phyloP scores from a whole-genome alignment of 2,329 filamentous ascomycete genomes.

The Sporothrix pallida region DNA sequence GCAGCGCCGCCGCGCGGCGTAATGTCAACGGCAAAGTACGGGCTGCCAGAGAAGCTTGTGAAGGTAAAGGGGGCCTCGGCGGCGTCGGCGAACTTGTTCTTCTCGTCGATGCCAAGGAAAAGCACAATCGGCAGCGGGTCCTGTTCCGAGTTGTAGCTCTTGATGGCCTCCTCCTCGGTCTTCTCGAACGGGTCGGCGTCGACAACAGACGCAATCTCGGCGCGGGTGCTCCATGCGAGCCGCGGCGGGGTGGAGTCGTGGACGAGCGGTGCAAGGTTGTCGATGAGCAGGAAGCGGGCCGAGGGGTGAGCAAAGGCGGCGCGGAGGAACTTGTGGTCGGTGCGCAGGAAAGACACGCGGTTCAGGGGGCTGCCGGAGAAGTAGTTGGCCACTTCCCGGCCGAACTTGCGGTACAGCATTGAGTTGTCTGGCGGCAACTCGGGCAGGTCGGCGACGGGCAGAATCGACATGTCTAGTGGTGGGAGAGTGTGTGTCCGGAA shows the following conservation, averaged over 20 bases:
- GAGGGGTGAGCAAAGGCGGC: constrained; percentile 69
- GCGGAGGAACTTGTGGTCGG: constrained; percentile 72
- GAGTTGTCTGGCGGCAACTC: constrained; percentile 59
- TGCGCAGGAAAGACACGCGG: constrained; percentile 77
- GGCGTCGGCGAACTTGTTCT: constrained; percentile 38
- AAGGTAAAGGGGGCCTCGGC: constrained; percentile 58
- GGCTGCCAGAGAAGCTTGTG: constrained; percentile 75
- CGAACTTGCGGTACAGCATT: constrained; percentile 78
- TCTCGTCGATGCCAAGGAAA: constrained; percentile 84
- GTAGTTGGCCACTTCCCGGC: constrained; percentile 82
- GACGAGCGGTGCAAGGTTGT: constrained; percentile 77
- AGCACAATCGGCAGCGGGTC: constrained; percentile 72
- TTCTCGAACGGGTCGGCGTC: constrained; percentile 72
- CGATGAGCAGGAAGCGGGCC: constrained; percentile 77
- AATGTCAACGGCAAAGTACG: constrained; percentile 89
- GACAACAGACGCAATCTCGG: constrained; percentile 73
- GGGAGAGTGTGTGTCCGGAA: not conserved
- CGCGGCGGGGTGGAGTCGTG: constrained; percentile 47
- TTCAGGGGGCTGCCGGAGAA: constrained; percentile 80
- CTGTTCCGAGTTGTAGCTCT: constrained; percentile 71
- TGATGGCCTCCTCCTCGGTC: constrained; percentile 74
- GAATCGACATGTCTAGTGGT: constrained; percentile 29
- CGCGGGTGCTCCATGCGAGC: constrained; percentile 71
- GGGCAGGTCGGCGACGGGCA: constrained; percentile 45
- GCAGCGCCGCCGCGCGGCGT: constrained; percentile 70